These are phyloP conservation scores for Suillus clintonianus DNA, from an alignment of 768 basidiomycete genomes.

Conservation along the genomic window DNA sequence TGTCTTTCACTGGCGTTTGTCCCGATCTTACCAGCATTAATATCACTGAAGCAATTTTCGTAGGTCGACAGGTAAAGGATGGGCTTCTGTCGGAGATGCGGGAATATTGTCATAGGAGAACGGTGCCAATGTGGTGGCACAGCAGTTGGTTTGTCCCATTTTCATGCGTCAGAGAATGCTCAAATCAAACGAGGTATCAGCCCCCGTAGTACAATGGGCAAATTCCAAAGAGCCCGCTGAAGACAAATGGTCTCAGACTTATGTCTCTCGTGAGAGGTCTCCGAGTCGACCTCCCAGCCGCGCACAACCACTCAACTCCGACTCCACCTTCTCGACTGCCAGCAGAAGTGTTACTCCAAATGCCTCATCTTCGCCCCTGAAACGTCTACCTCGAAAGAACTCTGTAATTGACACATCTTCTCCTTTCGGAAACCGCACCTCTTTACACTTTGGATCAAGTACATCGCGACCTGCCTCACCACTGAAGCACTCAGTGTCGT, in stretches of 20 bases:
- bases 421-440: slow-evolving; percentile 48
- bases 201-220: slow-evolving; percentile 68
- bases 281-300: slow-evolving; percentile 36
- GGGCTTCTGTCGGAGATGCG: slow-evolving; percentile 87
- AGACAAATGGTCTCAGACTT: slow-evolving; percentile 83
- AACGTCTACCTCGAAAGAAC: slow-evolving; percentile 54
- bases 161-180: neutral
- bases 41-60: neutral
- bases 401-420: slow-evolving; percentile 33
- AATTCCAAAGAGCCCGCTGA: slow-evolving; percentile 42
- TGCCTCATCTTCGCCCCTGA: slow-evolving; percentile 23
- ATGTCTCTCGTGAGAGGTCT: slow-evolving; percentile 59
- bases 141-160: slow-evolving; percentile 64
- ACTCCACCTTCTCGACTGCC: slow-evolving; percentile 4
- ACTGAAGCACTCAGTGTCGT: slow-evolving; percentile 41
- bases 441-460: slow-evolving; percentile 57
- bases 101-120: slow-evolving; percentile 71
- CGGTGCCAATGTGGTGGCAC: slow-evolving; percentile 83
- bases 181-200: slow-evolving; percentile 39
- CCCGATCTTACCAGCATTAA: neutral
- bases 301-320: slow-evolving; percentile 9
- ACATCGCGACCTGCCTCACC: slow-evolving; percentile 62
- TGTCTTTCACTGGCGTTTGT: neutral
- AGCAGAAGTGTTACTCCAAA: slow-evolving; percentile 11
- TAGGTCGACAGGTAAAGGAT: slow-evolving; percentile 37